A percentile compares a stretch with the other conserved stretches of the same genome.
phyloP scores from a whole-genome alignment of 768 basidiomycete genomes.

The Xerocomellus intermedius region DNA sequence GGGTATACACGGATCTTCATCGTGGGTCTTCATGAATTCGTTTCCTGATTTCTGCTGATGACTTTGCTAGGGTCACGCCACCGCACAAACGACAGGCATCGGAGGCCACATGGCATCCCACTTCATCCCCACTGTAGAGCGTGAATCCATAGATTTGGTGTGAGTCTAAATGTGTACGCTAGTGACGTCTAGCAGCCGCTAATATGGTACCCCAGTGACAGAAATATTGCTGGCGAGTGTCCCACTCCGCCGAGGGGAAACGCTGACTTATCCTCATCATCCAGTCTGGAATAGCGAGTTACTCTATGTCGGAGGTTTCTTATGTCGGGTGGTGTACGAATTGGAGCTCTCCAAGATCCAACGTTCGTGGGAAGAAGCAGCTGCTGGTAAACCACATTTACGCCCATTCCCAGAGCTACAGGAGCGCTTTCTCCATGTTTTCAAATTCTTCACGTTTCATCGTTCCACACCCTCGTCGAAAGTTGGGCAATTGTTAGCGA shows the following conservation, averaged over 20 bases:
- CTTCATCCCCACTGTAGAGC: conserved; percentile 2
- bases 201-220: background rate
- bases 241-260: background rate
- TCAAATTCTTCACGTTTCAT: conserved; percentile 12
- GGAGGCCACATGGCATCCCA: conserved; percentile 2
- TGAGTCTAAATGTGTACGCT: background rate
- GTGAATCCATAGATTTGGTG: conserved; percentile 1
- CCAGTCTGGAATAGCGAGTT: conserved; percentile 91
- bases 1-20: background rate
- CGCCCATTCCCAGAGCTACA: background rate
- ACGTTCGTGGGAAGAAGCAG: conserved; percentile 2
- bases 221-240: background rate
- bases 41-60: background rate
- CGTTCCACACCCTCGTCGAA: conserved; percentile 71
- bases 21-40: background rate
- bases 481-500: conserved; percentile 68
- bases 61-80: conserved; percentile 2
- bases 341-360: conserved; percentile 64
- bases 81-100: conserved; percentile 1
- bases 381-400: no score
- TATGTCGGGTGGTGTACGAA: conserved; percentile 82
- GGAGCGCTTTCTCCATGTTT: conserved; percentile 5
- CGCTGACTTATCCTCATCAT: background rate
- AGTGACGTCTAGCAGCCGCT: background rate
- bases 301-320: conserved; percentile 77